Conservation (phyloP, 202 grass and related monocot genomes). For the Setaria italica region DNA sequence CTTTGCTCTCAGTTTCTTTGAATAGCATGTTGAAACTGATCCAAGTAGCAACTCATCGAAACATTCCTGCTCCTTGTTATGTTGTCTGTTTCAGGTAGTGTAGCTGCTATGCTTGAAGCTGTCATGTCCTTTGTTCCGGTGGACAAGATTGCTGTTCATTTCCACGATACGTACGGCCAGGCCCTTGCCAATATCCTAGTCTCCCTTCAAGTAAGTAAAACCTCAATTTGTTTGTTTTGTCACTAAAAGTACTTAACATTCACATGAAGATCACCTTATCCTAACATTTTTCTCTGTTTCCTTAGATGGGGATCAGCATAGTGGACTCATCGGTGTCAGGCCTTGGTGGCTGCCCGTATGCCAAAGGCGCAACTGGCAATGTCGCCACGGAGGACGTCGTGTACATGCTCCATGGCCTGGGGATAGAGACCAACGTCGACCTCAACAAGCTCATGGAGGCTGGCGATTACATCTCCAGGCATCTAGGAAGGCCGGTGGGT, state of each 20-base stretch:
- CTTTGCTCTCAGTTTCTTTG: neutral
- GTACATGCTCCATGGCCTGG: slow-evolving; percentile 93
- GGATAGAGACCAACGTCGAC: slow-evolving; percentile 80
- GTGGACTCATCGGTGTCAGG: slow-evolving; percentile 85
- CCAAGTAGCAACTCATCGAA: neutral
- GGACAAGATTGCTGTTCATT: slow-evolving; percentile 89
- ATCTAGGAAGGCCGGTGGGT: slow-evolving; percentile 70
- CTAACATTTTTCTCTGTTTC: slow-evolving; percentile 23
- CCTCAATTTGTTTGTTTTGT: neutral
- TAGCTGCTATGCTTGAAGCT: slow-evolving; percentile 77
- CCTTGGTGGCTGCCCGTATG: slow-evolving; percentile 87
- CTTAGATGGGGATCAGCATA: slow-evolving; percentile 80
- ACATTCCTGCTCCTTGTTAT: neutral
- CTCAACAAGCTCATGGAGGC: slow-evolving; percentile 84
- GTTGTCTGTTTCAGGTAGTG: slow-evolving; percentile 58
- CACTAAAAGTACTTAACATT: no score
- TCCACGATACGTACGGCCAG: slow-evolving; percentile 95
- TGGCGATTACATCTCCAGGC: slow-evolving; percentile 88
- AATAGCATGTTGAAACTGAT: neutral
- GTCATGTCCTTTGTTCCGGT: slow-evolving; percentile 66
- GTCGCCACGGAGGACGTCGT: slow-evolving; percentile 84
- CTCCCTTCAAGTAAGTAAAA: slow-evolving; percentile 85
- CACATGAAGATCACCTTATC: neutral
- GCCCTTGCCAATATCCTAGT: slow-evolving; percentile 85
- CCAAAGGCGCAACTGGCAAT: slow-evolving; percentile 85